These are phyloP conservation scores for Silene conica DNA, from an alignment of 148 eudicot genomes.

Conservation along the genomic window DNA sequence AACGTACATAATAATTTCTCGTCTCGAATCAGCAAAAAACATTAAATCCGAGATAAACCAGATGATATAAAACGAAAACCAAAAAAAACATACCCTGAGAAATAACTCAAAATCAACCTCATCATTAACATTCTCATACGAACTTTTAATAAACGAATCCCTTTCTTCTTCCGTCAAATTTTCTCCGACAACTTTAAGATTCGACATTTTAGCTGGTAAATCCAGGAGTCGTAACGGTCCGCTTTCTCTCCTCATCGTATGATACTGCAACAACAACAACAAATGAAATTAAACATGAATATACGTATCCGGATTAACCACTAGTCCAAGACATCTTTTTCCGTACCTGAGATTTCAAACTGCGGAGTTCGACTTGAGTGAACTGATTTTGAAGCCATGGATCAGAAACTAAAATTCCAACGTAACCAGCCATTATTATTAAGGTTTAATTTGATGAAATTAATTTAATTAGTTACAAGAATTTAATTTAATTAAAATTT, in stretches of 20 bases:
- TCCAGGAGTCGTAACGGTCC: conserved; percentile 75
- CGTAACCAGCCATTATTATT: conserved; percentile 83
- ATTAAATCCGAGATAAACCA: not conserved
- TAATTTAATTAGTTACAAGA: not conserved
- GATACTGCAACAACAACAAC: conserved; percentile 39
- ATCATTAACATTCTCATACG: conserved; percentile 52
- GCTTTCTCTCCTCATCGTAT: conserved; percentile 80
- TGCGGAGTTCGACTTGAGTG: conserved; percentile 96
- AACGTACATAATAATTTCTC: no score
- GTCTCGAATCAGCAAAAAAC: not conserved
- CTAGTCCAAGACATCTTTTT: no score
- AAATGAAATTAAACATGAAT: no score
- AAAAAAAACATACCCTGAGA: conserved; percentile 52
- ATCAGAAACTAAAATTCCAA: conserved; percentile 88
- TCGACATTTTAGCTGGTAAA: conserved; percentile 81
- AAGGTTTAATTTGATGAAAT: no score
- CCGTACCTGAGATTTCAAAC: conserved; percentile 64
- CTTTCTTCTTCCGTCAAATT: conserved; percentile 75
- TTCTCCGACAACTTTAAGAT: conserved; percentile 81
- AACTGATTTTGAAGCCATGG: conserved; percentile 98
- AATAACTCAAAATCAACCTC: conserved; percentile 96
- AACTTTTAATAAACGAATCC: conserved; percentile 59
- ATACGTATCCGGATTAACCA: no score
- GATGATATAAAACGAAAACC: not conserved
- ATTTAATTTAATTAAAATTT: not conserved